phyloP scores from a whole-genome alignment of 768 basidiomycete genomes.

The Tremella yokohamensis region DNA sequence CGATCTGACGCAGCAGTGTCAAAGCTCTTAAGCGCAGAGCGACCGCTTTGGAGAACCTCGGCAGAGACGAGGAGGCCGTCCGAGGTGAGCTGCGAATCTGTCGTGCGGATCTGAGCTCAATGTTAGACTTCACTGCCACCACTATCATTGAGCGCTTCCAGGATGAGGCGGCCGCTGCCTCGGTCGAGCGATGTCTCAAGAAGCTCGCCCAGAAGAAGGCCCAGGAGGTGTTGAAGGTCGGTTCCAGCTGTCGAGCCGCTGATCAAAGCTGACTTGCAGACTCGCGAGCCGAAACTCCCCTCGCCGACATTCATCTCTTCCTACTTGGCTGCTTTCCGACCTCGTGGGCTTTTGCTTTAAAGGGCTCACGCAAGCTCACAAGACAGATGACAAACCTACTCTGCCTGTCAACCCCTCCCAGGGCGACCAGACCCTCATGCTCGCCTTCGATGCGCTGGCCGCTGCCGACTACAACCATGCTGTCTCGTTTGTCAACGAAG shows the following conservation, averaged over 20 bases:
- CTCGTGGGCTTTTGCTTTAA: constrained; percentile 58
- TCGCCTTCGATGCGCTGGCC: constrained; percentile 76
- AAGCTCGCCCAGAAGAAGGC: constrained; percentile 71
- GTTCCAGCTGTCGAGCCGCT: constrained; percentile 7
- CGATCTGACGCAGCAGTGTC: constrained; percentile 53
- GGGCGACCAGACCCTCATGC: constrained; percentile 77
- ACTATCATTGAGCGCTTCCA: constrained; percentile 92
- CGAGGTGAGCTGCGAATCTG: constrained; percentile 61
- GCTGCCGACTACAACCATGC: constrained; percentile 82
- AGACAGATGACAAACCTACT: constrained; percentile 62
- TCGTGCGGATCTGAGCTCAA: background rate
- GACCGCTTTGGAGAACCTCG: constrained; percentile 73
- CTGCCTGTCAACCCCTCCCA: constrained; percentile 71
- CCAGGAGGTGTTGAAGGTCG: constrained; percentile 64
- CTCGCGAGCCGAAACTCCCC: constrained; percentile 76
- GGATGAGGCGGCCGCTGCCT: constrained; percentile 68
- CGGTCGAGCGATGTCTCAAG: constrained; percentile 91
- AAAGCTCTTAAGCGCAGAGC: constrained; percentile 81
- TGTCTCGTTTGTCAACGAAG: constrained; percentile 73
- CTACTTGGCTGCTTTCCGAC: constrained; percentile 94
- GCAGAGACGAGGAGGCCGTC: constrained; percentile 69
- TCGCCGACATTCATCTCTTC: constrained; percentile 88
- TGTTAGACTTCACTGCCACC: constrained; percentile 85
- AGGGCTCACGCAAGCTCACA: background rate
- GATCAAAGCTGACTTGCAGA: constrained; percentile 49